These are phyloP conservation scores for Sphaerulina musiva DNA, from an alignment of 2,329 filamentous ascomycete genomes.

Conservation along the genomic window DNA sequence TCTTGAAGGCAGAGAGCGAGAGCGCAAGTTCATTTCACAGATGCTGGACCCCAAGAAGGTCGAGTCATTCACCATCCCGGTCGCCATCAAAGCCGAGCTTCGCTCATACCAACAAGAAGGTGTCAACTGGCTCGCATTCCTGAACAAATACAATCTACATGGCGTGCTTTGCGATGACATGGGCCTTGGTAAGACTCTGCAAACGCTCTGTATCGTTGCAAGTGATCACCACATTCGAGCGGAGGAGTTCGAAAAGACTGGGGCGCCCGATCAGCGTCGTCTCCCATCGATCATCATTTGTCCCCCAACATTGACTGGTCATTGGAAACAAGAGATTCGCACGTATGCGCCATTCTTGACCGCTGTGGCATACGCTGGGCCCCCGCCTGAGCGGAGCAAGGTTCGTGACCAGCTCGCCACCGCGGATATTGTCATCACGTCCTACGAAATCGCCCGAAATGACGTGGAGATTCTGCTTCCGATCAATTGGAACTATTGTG, in stretches of 20 bases:
- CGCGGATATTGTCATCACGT: slow-evolving; percentile 92
- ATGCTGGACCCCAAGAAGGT: slow-evolving; percentile 96
- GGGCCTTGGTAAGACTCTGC: slow-evolving; percentile 95
- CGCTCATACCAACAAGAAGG: slow-evolving; percentile 97
- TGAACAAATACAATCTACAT: slow-evolving; percentile 96
- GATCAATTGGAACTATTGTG: slow-evolving; percentile 93
- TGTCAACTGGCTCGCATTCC: slow-evolving; percentile 96
- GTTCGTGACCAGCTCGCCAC: slow-evolving; percentile 63
- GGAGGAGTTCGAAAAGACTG: slow-evolving; percentile 80
- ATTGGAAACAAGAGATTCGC: slow-evolving; percentile 97
- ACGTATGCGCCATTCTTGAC: slow-evolving; percentile 91
- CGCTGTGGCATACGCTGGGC: slow-evolving; percentile 84
- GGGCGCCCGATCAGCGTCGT: slow-evolving; percentile 67
- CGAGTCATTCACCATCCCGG: slow-evolving; percentile 85
- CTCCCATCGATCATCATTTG: slow-evolving; percentile 92
- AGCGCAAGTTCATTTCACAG: slow-evolving; percentile 93
- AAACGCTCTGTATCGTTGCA: slow-evolving; percentile 95
- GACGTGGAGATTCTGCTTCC: slow-evolving; percentile 78
- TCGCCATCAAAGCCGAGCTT: slow-evolving; percentile 92
- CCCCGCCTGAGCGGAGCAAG: slow-evolving; percentile 69
- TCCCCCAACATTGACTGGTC: slow-evolving; percentile 88
- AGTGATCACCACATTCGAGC: slow-evolving; percentile 93
- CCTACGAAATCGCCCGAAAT: slow-evolving; percentile 95
- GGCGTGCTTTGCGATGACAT: slow-evolving; percentile 99
- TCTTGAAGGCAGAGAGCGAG: slow-evolving; percentile 81